These are phyloP conservation scores for Fraxinus ornus DNA, from an alignment of 305 asterid genomes.

Conservation along the genomic window DNA sequence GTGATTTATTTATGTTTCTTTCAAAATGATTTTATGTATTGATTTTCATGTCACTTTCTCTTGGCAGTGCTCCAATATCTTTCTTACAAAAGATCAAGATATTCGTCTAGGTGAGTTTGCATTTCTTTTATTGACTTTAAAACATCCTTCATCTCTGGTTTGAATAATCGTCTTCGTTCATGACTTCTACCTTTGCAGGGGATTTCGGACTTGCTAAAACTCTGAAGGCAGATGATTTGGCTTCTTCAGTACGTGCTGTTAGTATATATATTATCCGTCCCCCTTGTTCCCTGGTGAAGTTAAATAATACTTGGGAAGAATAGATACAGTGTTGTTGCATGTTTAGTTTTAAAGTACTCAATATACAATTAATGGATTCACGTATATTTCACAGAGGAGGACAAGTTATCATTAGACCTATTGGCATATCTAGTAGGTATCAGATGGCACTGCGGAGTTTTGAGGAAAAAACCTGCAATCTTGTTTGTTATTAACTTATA, in stretches of 20 bases:
- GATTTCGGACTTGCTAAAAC: constrained; percentile 99
- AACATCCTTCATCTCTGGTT: constrained; percentile 9
- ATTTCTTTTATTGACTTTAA: constrained; percentile 25
- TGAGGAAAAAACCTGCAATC: background rate
- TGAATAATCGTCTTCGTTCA: constrained; percentile 15
- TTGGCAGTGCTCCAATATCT: constrained; percentile 94
- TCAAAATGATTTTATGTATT: constrained; percentile 24
- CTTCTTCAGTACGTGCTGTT: constrained; percentile 81
- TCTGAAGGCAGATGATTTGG: constrained; percentile 94
- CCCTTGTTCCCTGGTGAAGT: constrained; percentile 1
- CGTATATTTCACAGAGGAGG: constrained; percentile 1
- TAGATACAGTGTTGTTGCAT: background rate
- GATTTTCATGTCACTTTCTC: constrained; percentile 20
- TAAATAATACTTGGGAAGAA: background rate
- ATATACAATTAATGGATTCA: background rate
- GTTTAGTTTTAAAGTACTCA: background rate
- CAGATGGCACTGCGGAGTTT: background rate
- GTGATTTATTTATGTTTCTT: constrained; percentile 15
- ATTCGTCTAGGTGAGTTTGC: constrained; percentile 80
- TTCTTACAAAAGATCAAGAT: constrained; percentile 89
- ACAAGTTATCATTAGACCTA: constrained; percentile 4
- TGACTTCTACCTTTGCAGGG: constrained; percentile 45
- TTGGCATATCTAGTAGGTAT: background rate
- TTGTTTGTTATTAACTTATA: background rate
- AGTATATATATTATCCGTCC: constrained; percentile 17